Evolutionary conservation across 2,329 filamentous ascomycete genomes (phyloP).

Genomic region (Aspergillus pseudotamarii): DNA sequence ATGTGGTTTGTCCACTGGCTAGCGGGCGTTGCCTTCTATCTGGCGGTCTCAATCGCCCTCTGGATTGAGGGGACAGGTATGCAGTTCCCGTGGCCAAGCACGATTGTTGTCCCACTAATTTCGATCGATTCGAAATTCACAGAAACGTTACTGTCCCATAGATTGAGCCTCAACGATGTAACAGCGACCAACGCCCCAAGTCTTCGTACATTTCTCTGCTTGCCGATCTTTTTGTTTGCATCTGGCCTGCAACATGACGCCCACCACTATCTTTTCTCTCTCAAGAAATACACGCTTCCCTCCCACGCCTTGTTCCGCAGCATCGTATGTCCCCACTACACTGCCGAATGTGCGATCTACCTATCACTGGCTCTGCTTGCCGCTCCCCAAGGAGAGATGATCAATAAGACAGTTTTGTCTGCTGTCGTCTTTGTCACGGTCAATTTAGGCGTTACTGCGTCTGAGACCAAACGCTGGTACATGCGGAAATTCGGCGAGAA

Average conservation of each 20-base stretch:
- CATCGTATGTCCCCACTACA: constrained; percentile 87
- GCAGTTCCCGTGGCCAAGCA: constrained; percentile 23
- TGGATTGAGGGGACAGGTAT: constrained; percentile 82
- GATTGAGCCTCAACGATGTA: constrained; percentile 38
- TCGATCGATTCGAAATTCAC: constrained; percentile 5
- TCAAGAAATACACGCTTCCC: constrained; percentile 84
- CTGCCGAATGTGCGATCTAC: constrained; percentile 84
- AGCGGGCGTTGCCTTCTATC: constrained; percentile 77
- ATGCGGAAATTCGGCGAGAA: constrained; percentile 70
- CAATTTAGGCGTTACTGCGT: constrained; percentile 82
- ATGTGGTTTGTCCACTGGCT: constrained; percentile 90
- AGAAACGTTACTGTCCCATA: constrained; percentile 38
- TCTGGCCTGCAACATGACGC: constrained; percentile 75
- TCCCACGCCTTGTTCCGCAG: constrained; percentile 69
- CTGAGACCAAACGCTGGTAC: constrained; percentile 80
- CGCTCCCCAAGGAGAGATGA: constrained; percentile 65
- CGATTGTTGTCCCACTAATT: constrained; percentile 1
- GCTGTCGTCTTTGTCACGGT: constrained; percentile 72
- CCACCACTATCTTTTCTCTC: constrained; percentile 68
- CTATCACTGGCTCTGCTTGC: constrained; percentile 72
- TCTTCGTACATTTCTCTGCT: constrained; percentile 57
- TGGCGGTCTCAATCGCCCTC: constrained; percentile 70
- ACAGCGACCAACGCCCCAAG: constrained; percentile 44
- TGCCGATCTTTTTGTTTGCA: constrained; percentile 68
- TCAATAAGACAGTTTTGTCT: constrained; percentile 74